These are phyloP conservation scores for Leccinum subgranulosum DNA, from an alignment of 768 basidiomycete genomes.

Conservation along the genomic window DNA sequence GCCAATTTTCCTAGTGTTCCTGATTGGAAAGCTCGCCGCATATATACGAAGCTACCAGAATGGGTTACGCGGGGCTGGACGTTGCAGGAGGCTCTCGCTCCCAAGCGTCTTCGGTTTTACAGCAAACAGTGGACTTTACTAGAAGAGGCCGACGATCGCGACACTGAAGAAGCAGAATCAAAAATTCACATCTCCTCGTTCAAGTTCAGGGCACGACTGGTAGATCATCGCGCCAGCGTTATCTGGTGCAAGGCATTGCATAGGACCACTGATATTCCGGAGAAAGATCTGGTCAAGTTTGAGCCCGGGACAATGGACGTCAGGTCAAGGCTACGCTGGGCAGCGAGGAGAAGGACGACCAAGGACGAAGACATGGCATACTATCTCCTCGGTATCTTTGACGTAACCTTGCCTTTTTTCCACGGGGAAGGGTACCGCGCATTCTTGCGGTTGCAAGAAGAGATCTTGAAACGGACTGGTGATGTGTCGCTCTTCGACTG, in stretches of 20 bases:
- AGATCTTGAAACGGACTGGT: conserved; percentile 26
- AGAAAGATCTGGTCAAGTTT: conserved; percentile 10
- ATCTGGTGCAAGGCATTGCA: conserved; percentile 14
- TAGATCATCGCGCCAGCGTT: conserved; percentile 15
- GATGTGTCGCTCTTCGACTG: conserved; percentile 26
- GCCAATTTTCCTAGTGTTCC: conserved; percentile 1
- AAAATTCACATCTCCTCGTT: conserved; percentile 14
- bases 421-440: conserved; percentile 29
- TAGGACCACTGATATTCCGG: conserved; percentile 14
- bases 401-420: conserved; percentile 23
- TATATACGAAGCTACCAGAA: conserved; percentile 7
- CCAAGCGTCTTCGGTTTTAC: conserved; percentile 29
- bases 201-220: conserved; percentile 16
- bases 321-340: conserved; percentile 24
- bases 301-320: conserved; percentile 15
- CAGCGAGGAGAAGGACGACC: conserved; percentile 24
- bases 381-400: conserved; percentile 30
- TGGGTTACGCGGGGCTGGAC: conserved; percentile 29
- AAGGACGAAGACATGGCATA: conserved; percentile 30
- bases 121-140: conserved; percentile 23
- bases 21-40: background rate
- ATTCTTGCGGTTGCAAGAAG: conserved; percentile 28
- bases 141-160: conserved; percentile 19
- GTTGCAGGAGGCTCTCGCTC: conserved; percentile 26
- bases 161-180: conserved; percentile 10